These are phyloP conservation scores for Tricholomella constricta DNA, from an alignment of 768 basidiomycete species.

Conservation along the genomic window DNA sequence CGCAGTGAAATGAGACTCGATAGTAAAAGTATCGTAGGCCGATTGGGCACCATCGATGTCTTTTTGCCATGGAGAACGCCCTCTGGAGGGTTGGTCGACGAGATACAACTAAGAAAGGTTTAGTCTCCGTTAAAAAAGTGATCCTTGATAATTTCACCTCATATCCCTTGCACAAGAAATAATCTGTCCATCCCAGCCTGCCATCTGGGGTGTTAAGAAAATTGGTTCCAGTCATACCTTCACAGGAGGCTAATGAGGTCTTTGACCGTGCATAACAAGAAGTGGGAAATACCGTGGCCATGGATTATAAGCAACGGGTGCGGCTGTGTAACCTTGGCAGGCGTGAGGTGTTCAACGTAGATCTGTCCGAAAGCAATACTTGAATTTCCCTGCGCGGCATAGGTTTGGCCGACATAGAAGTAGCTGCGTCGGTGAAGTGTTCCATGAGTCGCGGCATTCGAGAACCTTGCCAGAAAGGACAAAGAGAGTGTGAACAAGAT, in stretches of 20 bases:
- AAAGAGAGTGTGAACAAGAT: background rate
- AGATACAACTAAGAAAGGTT: slow-evolving; percentile 37
- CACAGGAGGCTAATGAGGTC: background rate
- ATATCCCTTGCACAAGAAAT: slow-evolving; percentile 50
- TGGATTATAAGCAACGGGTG: slow-evolving; percentile 50
- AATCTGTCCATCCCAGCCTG: slow-evolving; percentile 58
- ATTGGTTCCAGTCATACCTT: slow-evolving; percentile 54
- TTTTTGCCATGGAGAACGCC: slow-evolving; percentile 46
- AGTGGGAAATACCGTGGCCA: slow-evolving; percentile 36
- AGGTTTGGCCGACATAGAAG: slow-evolving; percentile 50
- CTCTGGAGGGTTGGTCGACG: slow-evolving; percentile 48
- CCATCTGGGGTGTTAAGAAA: slow-evolving; percentile 58
- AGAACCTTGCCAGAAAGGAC: background rate
- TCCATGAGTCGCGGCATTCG: slow-evolving; percentile 14
- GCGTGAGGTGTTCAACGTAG: slow-evolving; percentile 54
- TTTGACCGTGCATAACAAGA: background rate
- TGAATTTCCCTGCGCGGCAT: slow-evolving; percentile 35
- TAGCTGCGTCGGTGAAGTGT: slow-evolving; percentile 48
- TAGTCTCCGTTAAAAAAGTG: slow-evolving; percentile 19
- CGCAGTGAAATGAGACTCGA: slow-evolving; percentile 48
- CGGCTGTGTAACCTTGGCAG: slow-evolving; percentile 37
- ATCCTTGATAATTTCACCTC: slow-evolving; percentile 36
- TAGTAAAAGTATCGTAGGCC: slow-evolving; percentile 26
- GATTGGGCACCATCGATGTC: slow-evolving; percentile 37
- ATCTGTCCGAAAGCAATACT: slow-evolving; percentile 46